Evolutionary conservation across 495 filamentous ascomycete species (phyloP).

Genomic region (Aspergillus sparsus): DNA sequence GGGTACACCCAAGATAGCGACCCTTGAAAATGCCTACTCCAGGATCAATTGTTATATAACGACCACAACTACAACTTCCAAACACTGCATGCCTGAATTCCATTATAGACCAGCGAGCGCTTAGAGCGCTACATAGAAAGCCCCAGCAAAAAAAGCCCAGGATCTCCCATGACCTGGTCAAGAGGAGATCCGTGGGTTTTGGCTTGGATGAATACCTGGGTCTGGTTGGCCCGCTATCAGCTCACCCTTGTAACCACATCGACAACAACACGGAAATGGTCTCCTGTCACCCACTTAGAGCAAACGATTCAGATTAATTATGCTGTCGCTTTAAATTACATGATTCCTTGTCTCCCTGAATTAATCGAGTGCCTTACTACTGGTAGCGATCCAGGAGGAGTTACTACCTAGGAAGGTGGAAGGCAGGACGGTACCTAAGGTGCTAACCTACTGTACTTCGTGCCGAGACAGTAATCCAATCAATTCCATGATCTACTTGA

Average conservation of each 20-base stretch:
- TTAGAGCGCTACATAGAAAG: slow-evolving; percentile 19
- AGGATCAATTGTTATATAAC: too few species aligned
- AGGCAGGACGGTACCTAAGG: neutral
- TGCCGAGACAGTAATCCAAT: neutral
- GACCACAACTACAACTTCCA: neutral
- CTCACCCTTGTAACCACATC: slow-evolving; percentile 5
- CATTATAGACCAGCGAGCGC: slow-evolving; percentile 6
- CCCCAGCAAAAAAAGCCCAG: neutral
- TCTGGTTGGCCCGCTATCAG: slow-evolving; percentile 14
- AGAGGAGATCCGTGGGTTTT: slow-evolving; percentile 18
- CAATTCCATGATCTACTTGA: neutral
- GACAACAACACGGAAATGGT: slow-evolving; percentile 10
- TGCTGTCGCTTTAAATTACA: too few species aligned
- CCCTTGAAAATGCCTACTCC: too few species aligned
- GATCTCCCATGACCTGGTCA: slow-evolving; percentile 21
- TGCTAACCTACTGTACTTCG: neutral
- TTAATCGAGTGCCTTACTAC: too few species aligned
- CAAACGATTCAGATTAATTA: neutral
- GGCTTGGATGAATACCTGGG: slow-evolving; percentile 2
- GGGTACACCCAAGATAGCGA: too few species aligned
- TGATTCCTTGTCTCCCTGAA: too few species aligned
- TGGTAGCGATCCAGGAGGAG: too few species aligned
- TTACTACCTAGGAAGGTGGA: neutral
- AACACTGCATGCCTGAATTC: neutral
- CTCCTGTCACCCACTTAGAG: slow-evolving; percentile 1